Conservation (phyloP, 306 rosid species). For the Betula pendula region DNA sequence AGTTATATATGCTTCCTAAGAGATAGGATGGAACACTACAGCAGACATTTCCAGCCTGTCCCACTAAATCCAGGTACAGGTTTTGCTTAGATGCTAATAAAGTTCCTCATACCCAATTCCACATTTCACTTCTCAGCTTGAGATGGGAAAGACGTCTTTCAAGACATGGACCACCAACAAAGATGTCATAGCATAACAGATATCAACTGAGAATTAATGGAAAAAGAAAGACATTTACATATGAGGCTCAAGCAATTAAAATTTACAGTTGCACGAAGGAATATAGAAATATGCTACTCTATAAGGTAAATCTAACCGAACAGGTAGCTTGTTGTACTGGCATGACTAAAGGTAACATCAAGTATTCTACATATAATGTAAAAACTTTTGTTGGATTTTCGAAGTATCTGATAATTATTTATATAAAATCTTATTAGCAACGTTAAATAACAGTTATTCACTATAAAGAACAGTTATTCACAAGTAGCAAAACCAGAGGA, state of each 20-base stretch:
- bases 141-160: background rate
- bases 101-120: background rate
- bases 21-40: background rate
- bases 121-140: background rate
- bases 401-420: background rate
- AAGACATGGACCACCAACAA: background rate
- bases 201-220: background rate
- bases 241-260: background rate
- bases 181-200: background rate
- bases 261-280: background rate
- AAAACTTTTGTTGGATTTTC: background rate
- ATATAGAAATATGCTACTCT: background rate
- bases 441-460: no score
- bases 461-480: slow-evolving; percentile 7
- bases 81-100: background rate
- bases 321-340: background rate
- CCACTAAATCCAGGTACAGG: background rate
- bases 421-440: background rate
- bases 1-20: background rate
- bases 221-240: background rate
- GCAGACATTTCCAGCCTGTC: background rate
- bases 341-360: background rate
- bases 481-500: slow-evolving; percentile 1
- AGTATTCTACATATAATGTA: background rate
- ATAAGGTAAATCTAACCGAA: background rate